Percentiles rank a stretch among this genome's conserved stretches.
phyloP scores from a whole-genome alignment of 305 asterid genomes.

The Vinca major region DNA sequence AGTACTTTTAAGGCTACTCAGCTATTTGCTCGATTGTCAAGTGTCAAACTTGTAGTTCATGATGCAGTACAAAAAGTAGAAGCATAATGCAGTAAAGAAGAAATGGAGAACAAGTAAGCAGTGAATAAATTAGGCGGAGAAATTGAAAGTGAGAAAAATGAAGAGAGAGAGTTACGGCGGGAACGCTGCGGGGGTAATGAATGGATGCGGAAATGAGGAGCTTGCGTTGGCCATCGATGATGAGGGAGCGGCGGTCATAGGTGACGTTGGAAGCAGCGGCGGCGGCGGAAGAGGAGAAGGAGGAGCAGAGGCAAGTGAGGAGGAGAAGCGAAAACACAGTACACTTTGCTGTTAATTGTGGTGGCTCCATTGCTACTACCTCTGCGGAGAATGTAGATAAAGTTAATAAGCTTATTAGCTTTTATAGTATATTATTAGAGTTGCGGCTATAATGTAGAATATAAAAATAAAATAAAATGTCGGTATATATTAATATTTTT shows the following conservation, averaged over 20 bases:
- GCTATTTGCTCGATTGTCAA: too few relatives aligned
- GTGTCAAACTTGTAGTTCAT: too few relatives aligned
- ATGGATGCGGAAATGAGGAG: slow-evolving; percentile 81
- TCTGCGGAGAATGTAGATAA: too few relatives aligned
- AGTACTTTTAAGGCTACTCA: neutral
- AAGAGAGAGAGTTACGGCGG: slow-evolving; percentile 41
- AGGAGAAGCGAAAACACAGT: neutral
- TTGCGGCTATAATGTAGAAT: too few relatives aligned
- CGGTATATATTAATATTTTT: too few relatives aligned
- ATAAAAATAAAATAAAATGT: too few relatives aligned
- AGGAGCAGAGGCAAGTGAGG: neutral
- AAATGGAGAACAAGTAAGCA: neutral
- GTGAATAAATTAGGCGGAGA: neutral
- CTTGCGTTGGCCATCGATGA: slow-evolving; percentile 75
- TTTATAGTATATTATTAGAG: too few relatives aligned
- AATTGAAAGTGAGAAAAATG: neutral
- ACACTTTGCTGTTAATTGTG: too few relatives aligned
- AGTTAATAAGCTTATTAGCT: too few relatives aligned
- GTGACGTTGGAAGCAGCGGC: slow-evolving; percentile 39
- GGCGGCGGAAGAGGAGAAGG: neutral
- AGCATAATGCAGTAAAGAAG: neutral
- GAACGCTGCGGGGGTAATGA: slow-evolving; percentile 96
- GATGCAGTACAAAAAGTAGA: neutral
- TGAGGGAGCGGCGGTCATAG: slow-evolving; percentile 70
- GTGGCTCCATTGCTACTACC: too few relatives aligned